phyloP scores from a whole-genome alignment of 345 rosid species.

The Gossypium thurberi region DNA sequence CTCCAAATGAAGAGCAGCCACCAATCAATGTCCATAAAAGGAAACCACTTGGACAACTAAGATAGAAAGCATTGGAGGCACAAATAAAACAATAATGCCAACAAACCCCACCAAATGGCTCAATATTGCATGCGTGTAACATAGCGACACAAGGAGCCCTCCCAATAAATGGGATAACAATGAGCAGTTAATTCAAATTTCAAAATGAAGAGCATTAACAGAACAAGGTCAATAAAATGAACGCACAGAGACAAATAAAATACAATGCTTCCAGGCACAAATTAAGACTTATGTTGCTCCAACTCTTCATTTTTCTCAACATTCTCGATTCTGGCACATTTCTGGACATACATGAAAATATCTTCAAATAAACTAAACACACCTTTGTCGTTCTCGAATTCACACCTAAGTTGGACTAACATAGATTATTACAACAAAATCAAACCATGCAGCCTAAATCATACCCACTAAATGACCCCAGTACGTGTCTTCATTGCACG shows the following conservation, averaged over 20 bases:
- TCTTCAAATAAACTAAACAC: too few relatives aligned
- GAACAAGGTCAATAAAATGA: background rate
- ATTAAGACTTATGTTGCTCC: too few relatives aligned
- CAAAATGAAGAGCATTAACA: background rate
- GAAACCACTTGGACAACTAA: background rate
- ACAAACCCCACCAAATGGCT: background rate
- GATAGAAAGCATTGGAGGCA: background rate
- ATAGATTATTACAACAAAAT: background rate
- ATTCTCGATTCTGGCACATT: too few relatives aligned
- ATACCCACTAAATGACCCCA: background rate
- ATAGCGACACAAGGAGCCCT: background rate
- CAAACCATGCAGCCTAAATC: background rate
- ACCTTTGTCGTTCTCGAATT: too few relatives aligned
- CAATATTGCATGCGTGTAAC: background rate
- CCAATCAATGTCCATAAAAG: background rate
- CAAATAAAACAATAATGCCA: background rate
- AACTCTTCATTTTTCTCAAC: too few relatives aligned
- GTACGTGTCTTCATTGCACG: too few relatives aligned
- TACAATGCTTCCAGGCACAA: background rate
- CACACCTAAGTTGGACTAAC: too few relatives aligned
- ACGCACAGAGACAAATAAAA: background rate
- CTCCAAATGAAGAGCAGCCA: conserved; percentile 1
- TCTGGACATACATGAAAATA: too few relatives aligned
- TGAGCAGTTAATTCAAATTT: background rate
- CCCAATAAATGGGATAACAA: background rate